Evolutionary conservation across 2,329 filamentous ascomycete genomes (phyloP).

Genomic region (Phaeoacremonium minimum): DNA sequence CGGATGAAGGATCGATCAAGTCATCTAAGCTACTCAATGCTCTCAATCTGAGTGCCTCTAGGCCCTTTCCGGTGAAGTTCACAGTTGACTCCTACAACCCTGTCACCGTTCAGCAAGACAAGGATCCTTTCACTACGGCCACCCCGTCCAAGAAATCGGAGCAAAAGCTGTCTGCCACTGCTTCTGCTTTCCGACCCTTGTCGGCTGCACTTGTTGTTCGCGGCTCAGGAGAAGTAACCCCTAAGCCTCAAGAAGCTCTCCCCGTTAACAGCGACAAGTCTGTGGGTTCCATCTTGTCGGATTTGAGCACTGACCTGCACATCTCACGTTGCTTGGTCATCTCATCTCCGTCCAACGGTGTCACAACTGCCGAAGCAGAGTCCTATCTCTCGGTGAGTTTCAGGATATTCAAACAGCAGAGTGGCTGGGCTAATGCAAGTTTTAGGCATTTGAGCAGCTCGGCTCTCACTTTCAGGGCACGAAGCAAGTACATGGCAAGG

Average conservation of each 20-base stretch:
- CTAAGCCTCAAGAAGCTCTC: conserved; percentile 1
- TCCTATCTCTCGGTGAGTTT: conserved; percentile 38
- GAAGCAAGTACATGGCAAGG: conserved; percentile 26
- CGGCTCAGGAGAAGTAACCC: conserved; percentile 11
- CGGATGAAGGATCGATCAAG: conserved; percentile 47
- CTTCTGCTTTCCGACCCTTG: conserved; percentile 56
- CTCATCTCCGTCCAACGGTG: conserved; percentile 20
- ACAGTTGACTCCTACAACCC: conserved; percentile 18
- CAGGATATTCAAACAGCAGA: not conserved
- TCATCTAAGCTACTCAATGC: conserved; percentile 31
- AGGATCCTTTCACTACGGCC: conserved; percentile 51
- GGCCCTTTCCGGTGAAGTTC: conserved; percentile 17
- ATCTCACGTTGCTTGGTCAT: conserved; percentile 42
- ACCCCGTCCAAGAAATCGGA: conserved; percentile 23
- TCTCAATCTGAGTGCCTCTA: conserved; percentile 22
- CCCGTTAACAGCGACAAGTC: conserved; percentile 10
- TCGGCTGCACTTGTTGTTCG: conserved; percentile 16
- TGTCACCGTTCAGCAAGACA: conserved; percentile 25
- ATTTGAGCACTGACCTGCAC: conserved; percentile 39
- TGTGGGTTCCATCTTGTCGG: conserved; percentile 21
- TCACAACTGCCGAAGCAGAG: conserved; percentile 33
- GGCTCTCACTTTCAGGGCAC: conserved; percentile 30
- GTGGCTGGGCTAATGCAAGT: conserved; percentile 10
- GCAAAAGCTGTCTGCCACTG: conserved; percentile 59
- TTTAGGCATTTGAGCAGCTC: conserved; percentile 33